Base-by-base conservation (phyloP, 139 green algal genomes). In the Chlamydomonas applanata region DNA sequence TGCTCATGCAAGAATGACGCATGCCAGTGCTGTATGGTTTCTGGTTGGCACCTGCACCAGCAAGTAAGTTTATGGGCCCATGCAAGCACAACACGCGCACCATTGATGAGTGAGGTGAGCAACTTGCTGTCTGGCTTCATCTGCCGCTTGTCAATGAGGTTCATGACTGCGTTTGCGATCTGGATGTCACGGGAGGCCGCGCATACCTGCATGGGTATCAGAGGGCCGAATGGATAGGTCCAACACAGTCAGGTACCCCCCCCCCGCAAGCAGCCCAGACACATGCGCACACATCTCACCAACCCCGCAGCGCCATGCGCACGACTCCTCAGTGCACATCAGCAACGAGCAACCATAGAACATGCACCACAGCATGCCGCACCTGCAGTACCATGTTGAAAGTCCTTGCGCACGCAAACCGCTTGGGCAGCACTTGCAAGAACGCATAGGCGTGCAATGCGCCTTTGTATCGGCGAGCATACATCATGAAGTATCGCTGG, bases 81-180 rank as follows among this genome's bases (percentile, higher is more conserved):
- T 66, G 59, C 30, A 30, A 16, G 30, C 3, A 16, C 59, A 66
- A 9, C 53, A 11, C 20, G 1, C 77, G 33, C 73, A 85, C 80
- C 80, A 24, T 82, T 82, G 35, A 85, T 85, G 36, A 80, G 54
- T 0, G 70, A 74, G 9, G 80, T 85, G 17, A 82, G 36, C 32
- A 78, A 29, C 24, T 63, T 67, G 4, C 44, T 40, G 35, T 81
- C 79, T 19, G 69, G 67, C 4, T 57, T 46, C 29, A 65, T 14
- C 2, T 30, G 24, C 14, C 33, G 2, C 46, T 73, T 71, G 4
- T 70, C 33, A 4, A 66, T 74, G 32, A 81, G 30, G 40, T 85
- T 75, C 36, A 85, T 5, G 32, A 79, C 22, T 14, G 57, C 36
- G 32, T 69, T 65, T 9, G 33, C 78, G 0, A 49, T 29, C 3